A percentile compares a stretch with the other conserved stretches of the same genome.
Conservation (phyloP, 2,329 filamentous ascomycete genomes). For the Cercospora beticola region DNA sequence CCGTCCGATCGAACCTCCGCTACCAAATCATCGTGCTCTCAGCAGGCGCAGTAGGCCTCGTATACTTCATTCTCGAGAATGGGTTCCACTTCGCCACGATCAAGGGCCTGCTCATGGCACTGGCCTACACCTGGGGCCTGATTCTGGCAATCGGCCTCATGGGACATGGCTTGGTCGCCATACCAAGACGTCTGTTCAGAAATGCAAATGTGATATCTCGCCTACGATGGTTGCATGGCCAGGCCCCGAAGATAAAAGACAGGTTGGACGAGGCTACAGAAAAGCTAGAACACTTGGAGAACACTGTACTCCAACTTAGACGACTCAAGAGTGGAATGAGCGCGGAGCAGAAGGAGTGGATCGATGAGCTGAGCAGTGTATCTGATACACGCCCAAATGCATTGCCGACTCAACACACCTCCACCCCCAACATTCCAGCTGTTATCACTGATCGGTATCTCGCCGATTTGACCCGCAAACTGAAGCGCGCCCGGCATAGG, state of each 20-base stretch:
- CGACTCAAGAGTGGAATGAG: constrained; percentile 78
- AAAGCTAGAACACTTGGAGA: constrained; percentile 76
- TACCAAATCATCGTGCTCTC: constrained; percentile 81
- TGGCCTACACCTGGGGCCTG: constrained; percentile 92
- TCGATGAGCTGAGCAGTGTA: constrained; percentile 85
- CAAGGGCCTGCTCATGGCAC: constrained; percentile 84
- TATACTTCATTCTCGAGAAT: constrained; percentile 81
- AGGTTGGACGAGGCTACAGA: constrained; percentile 81
- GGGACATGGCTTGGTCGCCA: constrained; percentile 92
- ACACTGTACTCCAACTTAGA: constrained; percentile 74
- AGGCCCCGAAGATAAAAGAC: constrained; percentile 81
- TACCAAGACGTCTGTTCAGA: constrained; percentile 77
- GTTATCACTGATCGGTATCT: constrained; percentile 92
- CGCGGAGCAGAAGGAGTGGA: constrained; percentile 82
- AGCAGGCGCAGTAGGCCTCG: constrained; percentile 66
- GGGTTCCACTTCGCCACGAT: constrained; percentile 70
- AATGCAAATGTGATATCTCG: constrained; percentile 74
- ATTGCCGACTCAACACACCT: constrained; percentile 38
- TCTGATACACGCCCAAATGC: constrained; percentile 57
- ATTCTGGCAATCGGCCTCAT: constrained; percentile 93
- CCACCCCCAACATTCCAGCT: constrained; percentile 54
- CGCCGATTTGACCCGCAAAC: constrained; percentile 79
- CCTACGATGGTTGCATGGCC: constrained; percentile 71
- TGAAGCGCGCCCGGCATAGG: constrained; percentile 79
- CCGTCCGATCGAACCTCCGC: constrained; percentile 79